Base-by-base conservation (phyloP, 2,329 filamentous ascomycete species). In the Blastomyces emzantsi region DNA sequence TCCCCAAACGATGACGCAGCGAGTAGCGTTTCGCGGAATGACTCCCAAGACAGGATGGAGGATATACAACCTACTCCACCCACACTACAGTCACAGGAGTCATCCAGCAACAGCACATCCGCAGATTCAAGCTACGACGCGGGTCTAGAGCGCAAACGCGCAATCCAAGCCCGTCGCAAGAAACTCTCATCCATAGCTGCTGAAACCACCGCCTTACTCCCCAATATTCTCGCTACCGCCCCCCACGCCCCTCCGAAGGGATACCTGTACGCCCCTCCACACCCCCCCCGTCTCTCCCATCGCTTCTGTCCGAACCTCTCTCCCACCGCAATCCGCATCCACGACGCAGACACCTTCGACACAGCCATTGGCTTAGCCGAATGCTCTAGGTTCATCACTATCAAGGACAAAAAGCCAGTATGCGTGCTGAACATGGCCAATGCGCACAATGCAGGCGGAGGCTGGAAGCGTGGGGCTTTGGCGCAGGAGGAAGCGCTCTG, bases 401-500 rank as follows among this genome's bases (percentile, higher is more conserved):
- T 64, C 64, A 68, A 66, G 59, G 72, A 75, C 68, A 67, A 67
- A 11, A 70, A 71, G 63, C 76, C 77, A 8, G 80, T 87, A n/a
- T 83, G 81, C 41, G 80, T 89, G 30, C 76, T 90, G 64, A 90
- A 89, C 69, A 84, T 89, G 76, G 87, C 87, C 19, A 88, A 84
- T 60, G 79, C 83, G 57, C 68, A 73, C 3, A 73, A 70, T 17
- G 80, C 83, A 0, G 87, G 87, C n/a, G 87, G 87, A 25, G 86
- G 85, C 22, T 90, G 86, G 81, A 71, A 81, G 4, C 79, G 79
- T 47, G 87, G 87, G 45, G 79, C 85, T 62, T 73, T 83, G 39
- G 87, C 87, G 0, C 87, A 90, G 72, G 87, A 90, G 74, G 87
- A 90, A 76, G 81, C 83, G 2, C 78, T 90, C 7, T 90, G 86